phyloP scores from a whole-genome alignment of 768 basidiomycete species.

The Auriscalpium microsporum region DNA sequence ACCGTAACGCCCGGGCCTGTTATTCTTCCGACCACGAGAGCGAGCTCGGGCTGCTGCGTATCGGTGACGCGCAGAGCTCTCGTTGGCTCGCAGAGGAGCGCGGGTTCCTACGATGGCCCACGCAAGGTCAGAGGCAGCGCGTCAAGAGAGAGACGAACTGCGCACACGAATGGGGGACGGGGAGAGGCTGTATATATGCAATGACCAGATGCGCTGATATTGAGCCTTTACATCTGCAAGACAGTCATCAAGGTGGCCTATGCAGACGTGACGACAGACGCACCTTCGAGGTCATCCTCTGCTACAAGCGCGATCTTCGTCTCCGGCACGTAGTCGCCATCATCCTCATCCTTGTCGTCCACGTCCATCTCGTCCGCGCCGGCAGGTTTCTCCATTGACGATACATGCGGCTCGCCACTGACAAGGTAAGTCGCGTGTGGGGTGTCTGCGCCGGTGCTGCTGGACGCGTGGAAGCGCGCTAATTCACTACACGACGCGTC shows the following conservation, averaged over 20 bases:
- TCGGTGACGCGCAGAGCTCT: constrained; percentile 6
- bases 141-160: neutral
- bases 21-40: constrained; percentile 7
- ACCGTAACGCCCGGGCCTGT: constrained; percentile 10
- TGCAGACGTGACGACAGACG: constrained; percentile 15
- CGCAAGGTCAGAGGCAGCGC: neutral
- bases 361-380: constrained; percentile 26
- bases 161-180: constrained; percentile 50
- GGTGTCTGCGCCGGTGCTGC: constrained; percentile 30
- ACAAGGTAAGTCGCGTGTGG: constrained; percentile 66
- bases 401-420: constrained; percentile 38
- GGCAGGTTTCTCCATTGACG: neutral
- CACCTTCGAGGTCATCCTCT: constrained; percentile 60
- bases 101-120: constrained; percentile 31
- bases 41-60: neutral
- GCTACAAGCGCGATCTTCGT: constrained; percentile 50
- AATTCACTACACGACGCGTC: constrained; percentile 43
- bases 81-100: constrained; percentile 24
- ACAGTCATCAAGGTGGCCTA: neutral
- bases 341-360: constrained; percentile 28
- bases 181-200: constrained; percentile 67
- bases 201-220: constrained; percentile 43
- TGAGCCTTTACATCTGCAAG: constrained; percentile 44
- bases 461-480: constrained; percentile 43
- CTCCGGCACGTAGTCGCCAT: constrained; percentile 35